phyloP scores from a whole-genome alignment of 768 basidiomycete species.

The Phaeotremella skinneri region DNA sequence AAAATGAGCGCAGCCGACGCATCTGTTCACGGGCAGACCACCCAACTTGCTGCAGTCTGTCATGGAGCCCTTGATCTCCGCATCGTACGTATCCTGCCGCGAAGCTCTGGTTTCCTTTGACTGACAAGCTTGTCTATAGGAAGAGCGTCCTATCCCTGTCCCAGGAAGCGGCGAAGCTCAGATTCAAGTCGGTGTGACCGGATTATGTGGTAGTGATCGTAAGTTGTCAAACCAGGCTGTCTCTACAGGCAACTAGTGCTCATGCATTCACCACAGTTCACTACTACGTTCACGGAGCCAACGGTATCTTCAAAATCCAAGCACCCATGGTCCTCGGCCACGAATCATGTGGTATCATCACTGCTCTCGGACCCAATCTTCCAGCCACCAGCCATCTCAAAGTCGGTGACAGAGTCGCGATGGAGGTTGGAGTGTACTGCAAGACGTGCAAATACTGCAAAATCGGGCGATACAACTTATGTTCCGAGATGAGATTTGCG shows the following conservation, averaged over 20 bases:
- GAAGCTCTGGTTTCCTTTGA: neutral
- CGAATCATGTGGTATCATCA: conserved; percentile 83
- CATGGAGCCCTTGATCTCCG: conserved; percentile 79
- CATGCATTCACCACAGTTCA: conserved; percentile 61
- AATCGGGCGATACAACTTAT: conserved; percentile 83
- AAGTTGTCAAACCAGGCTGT: no score
- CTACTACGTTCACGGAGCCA: conserved; percentile 83
- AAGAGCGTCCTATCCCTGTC: conserved; percentile 68
- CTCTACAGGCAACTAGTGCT: neutral
- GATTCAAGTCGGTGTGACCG: conserved; percentile 75
- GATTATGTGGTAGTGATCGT: conserved; percentile 72
- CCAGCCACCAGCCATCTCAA: conserved; percentile 45
- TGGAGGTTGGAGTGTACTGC: conserved; percentile 91
- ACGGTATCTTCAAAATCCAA: conserved; percentile 85
- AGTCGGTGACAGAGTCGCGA: conserved; percentile 83
- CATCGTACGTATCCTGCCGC: conserved; percentile 54
- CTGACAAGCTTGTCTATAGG: conserved; percentile 25
- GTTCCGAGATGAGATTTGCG: conserved; percentile 83
- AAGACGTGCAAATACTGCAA: conserved; percentile 56
- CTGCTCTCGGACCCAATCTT: conserved; percentile 69
- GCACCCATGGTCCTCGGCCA: conserved; percentile 88
- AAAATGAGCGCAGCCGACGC: neutral
- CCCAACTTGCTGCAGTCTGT: conserved; percentile 73
- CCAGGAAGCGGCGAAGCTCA: conserved; percentile 73
- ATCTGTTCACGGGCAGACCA: conserved; percentile 30